A percentile compares a stretch with the other conserved stretches of the same genome.
phyloP scores from a whole-genome alignment of 306 rosid species.

The Acacia acuminata region DNA sequence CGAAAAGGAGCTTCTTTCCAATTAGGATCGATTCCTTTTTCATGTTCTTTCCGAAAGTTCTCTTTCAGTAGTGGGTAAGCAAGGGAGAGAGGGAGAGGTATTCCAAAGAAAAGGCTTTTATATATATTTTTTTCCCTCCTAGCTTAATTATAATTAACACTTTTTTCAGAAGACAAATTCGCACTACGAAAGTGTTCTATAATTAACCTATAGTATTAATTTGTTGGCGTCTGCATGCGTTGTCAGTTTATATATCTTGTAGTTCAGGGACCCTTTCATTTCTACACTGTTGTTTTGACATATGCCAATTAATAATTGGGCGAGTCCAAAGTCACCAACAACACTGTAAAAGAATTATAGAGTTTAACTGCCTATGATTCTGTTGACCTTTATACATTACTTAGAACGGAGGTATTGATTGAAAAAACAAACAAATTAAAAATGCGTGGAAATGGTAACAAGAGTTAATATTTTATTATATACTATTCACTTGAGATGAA shows the following conservation, averaged over 20 bases:
- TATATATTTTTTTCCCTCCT: no score
- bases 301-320: background rate
- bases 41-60: constrained; percentile 20
- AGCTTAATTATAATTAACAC: no score
- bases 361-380: background rate
- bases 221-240: background rate
- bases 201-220: no score
- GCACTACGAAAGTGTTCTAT: no score
- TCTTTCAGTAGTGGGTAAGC: constrained; percentile 12
- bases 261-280: background rate
- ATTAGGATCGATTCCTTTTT: constrained; percentile 19
- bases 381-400: background rate
- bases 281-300: background rate
- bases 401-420: background rate
- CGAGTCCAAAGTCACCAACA: constrained; percentile 21
- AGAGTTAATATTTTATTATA: no score
- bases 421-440: background rate
- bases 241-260: constrained; percentile 19
- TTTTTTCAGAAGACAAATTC: no score
- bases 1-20: constrained; percentile 21
- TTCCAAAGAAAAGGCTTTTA: no score
- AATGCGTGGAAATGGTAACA: background rate
- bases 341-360: constrained; percentile 18
- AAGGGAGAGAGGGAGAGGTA: background rate
- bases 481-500: no score